Evolutionary conservation across 2,329 filamentous ascomycete genomes (phyloP).

Genomic region (Coniochaeta sp.): DNA sequence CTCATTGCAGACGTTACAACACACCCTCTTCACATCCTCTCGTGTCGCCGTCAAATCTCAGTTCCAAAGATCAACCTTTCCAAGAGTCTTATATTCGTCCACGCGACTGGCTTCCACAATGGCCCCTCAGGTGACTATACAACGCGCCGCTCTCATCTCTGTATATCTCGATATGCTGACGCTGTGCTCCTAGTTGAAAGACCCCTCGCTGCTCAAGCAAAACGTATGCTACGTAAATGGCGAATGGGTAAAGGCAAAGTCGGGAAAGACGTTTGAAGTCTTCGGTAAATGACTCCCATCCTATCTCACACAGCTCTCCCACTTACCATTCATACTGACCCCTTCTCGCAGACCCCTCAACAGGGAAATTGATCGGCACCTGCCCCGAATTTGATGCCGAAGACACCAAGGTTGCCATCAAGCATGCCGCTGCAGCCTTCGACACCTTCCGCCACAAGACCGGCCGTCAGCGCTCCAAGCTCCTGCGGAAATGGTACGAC

Average conservation of each 20-base stretch:
- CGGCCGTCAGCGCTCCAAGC: constrained; percentile 64
- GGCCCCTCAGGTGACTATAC: constrained; percentile 33
- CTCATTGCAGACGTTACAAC: constrained; percentile 12
- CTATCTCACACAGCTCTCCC: not conserved
- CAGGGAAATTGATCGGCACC: constrained; percentile 71
- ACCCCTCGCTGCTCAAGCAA: constrained; percentile 76
- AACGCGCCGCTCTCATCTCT: not conserved
- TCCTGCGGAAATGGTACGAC: constrained; percentile 77
- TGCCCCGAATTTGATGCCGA: constrained; percentile 75
- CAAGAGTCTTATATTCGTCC: constrained; percentile 12
- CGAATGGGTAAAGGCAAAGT: constrained; percentile 79
- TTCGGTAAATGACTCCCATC: constrained; percentile 38
- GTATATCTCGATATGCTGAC: not conserved
- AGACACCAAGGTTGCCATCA: constrained; percentile 77
- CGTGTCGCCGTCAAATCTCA: constrained; percentile 16
- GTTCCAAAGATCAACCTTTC: constrained; percentile 20
- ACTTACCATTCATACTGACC: not conserved
- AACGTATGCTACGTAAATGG: constrained; percentile 83
- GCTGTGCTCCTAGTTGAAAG: constrained; percentile 54
- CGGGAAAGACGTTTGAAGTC: constrained; percentile 88
- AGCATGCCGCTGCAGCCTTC: constrained; percentile 72
- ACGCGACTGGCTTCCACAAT: constrained; percentile 34
- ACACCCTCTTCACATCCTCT: constrained; percentile 15
- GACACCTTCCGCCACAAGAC: constrained; percentile 63
- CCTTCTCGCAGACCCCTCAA: constrained; percentile 63